Conservation (phyloP, 1,284 basidiomycete genomes). For the Rhizoctonia solani region DNA sequence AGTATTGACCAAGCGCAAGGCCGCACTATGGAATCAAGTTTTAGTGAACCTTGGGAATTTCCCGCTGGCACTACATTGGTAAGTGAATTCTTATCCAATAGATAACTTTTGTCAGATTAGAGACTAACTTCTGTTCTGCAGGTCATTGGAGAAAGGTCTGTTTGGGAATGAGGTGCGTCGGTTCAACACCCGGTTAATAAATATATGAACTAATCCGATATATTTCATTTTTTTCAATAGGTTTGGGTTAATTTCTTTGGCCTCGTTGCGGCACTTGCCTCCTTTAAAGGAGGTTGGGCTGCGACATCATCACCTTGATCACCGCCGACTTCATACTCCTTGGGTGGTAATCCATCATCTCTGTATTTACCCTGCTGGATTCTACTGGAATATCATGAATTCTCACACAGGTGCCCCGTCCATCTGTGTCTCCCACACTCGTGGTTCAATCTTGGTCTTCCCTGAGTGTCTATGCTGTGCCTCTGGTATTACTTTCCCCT, state of each 20-base stretch:
- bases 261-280: slow-evolving; percentile 62
- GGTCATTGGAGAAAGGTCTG: slow-evolving; percentile 69
- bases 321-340: not conserved
- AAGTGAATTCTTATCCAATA: slow-evolving; percentile 41
- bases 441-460: too few species aligned
- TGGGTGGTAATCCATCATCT: not conserved
- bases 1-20: slow-evolving; percentile 33
- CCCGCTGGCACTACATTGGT: slow-evolving; percentile 85
- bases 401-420: too few species aligned
- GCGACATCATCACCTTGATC: slow-evolving; percentile 57
- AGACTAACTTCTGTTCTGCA: slow-evolving; percentile 42
- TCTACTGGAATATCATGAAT: too few species aligned
- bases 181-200: not conserved
- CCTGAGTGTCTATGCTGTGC: too few species aligned
- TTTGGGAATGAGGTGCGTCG: slow-evolving; percentile 63
- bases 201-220: not conserved
- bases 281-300: slow-evolving; percentile 74
- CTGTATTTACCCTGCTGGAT: too few species aligned
- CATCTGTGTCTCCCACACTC: too few species aligned
- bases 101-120: not conserved
- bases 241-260: slow-evolving; percentile 65
- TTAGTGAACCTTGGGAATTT: slow-evolving; percentile 60
- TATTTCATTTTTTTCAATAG: slow-evolving; percentile 46
- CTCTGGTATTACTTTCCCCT: too few species aligned
- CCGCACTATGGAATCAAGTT: slow-evolving; percentile 44